Evolutionary conservation across 345 rosid species (phyloP).

Genomic region (Moricandia moricandioides): DNA sequence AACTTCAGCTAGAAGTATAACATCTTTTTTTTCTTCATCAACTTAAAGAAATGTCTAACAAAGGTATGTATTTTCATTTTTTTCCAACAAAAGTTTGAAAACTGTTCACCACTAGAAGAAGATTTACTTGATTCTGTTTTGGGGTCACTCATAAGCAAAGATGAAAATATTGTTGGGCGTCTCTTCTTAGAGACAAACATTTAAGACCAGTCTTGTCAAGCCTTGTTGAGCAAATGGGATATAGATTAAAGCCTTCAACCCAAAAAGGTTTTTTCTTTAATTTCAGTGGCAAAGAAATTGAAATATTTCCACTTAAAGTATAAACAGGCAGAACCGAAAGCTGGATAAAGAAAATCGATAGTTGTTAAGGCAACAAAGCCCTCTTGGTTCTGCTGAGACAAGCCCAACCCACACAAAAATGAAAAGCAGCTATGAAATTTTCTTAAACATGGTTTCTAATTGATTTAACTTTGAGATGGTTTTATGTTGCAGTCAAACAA

Average conservation of each 20-base stretch:
- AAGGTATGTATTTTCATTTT: not conserved
- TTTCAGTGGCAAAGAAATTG: conserved; percentile 24
- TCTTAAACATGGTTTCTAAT: not conserved
- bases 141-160: conserved; percentile 35
- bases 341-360: conserved; percentile 37
- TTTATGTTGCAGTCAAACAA: conserved; percentile 32
- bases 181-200: conserved; percentile 36
- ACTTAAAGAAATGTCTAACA: not conserved
- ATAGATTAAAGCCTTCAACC: conserved; percentile 27
- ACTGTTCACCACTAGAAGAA: conserved; percentile 25
- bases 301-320: not conserved
- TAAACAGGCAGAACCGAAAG: conserved; percentile 30
- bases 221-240: conserved; percentile 32
- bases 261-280: conserved; percentile 27
- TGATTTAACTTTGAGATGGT: not conserved
- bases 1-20: too few species aligned
- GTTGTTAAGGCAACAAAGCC: conserved; percentile 31
- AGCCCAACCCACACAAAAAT: not conserved
- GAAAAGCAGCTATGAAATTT: not conserved
- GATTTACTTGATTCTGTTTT: conserved; percentile 36
- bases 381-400: conserved; percentile 18
- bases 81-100: conserved; percentile 11
- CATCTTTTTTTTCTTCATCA: not conserved
- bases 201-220: conserved; percentile 23
- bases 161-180: conserved; percentile 27